Percentiles rank a stretch among this genome's conserved stretches.
Evolutionary conservation across 805 yeast genomes (phyloP).

Genomic region (Kodamaea laetipori): DNA sequence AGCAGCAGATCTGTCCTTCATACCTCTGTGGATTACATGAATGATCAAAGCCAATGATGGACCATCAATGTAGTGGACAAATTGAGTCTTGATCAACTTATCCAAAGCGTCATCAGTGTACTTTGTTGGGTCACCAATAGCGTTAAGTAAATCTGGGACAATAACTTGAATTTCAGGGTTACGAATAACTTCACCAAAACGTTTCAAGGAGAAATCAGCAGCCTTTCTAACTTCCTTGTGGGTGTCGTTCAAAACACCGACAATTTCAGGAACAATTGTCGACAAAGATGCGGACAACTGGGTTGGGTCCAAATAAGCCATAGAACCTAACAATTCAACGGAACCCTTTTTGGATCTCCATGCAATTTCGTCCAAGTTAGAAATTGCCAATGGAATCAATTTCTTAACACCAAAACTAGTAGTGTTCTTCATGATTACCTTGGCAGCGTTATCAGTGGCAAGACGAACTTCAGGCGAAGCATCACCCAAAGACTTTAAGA

Average conservation of each 20-base stretch:
- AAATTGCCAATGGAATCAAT: slow-evolving; percentile 86
- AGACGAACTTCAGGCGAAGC: slow-evolving; percentile 80
- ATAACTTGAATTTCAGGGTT: slow-evolving; percentile 95
- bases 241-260: slow-evolving; percentile 88
- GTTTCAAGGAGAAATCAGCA: slow-evolving; percentile 82
- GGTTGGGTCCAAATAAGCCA: slow-evolving; percentile 96
- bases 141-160: slow-evolving; percentile 84
- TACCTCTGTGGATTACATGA: slow-evolving; percentile 93
- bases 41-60: slow-evolving; percentile 94
- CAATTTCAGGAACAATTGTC: slow-evolving; percentile 92
- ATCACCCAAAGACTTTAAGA: slow-evolving; percentile 84
- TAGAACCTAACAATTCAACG: slow-evolving; percentile 91
- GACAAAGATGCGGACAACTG: slow-evolving; percentile 89
- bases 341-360: slow-evolving; percentile 98
- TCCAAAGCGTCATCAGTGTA: slow-evolving; percentile 87
- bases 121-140: slow-evolving; percentile 94
- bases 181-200: slow-evolving; percentile 95
- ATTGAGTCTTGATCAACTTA: slow-evolving; percentile 83
- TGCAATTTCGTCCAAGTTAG: slow-evolving; percentile 80
- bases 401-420: slow-evolving; percentile 90
- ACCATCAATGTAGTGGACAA: slow-evolving; percentile 96
- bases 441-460: slow-evolving; percentile 85
- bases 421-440: slow-evolving; percentile 84
- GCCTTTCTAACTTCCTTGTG: slow-evolving; percentile 97
- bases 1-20: slow-evolving; percentile 90